These are phyloP conservation scores for Orbilia oligospora DNA, from an alignment of 2,329 filamentous ascomycete genomes.

Conservation along the genomic window DNA sequence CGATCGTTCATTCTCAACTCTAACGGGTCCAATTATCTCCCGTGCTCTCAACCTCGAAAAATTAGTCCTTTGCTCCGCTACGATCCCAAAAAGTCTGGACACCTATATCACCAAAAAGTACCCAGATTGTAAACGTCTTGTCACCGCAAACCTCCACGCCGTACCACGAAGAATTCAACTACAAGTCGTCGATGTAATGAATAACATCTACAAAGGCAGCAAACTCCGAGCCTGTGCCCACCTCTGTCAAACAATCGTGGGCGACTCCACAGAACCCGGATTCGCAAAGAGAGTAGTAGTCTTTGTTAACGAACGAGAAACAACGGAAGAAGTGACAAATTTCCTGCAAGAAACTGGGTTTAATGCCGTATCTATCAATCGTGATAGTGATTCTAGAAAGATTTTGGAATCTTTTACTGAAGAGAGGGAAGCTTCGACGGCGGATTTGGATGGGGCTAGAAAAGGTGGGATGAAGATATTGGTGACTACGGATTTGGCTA, in stretches of 20 bases:
- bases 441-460: conserved; percentile 30
- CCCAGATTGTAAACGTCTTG: conserved; percentile 85
- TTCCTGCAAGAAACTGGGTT: conserved; percentile 89
- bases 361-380: conserved; percentile 85
- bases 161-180: conserved; percentile 95
- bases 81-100: conserved; percentile 91
- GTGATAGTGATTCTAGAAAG: conserved; percentile 84
- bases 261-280: conserved; percentile 76
- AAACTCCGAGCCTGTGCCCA: conserved; percentile 94
- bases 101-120: conserved; percentile 84
- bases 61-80: conserved; percentile 93
- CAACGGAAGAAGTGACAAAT: conserved; percentile 82
- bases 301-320: conserved; percentile 96
- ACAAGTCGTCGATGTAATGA: conserved; percentile 90
- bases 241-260: conserved; percentile 92
- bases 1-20: conserved; percentile 89
- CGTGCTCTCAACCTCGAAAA: conserved; percentile 84
- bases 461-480: conserved; percentile 79
- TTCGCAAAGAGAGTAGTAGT: conserved; percentile 89
- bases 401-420: conserved; percentile 81
- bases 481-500: conserved; percentile 93
- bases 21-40: conserved; percentile 86
- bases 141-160: conserved; percentile 94
- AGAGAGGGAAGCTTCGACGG: conserved; percentile 64
- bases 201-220: conserved; percentile 93